A percentile compares a stretch with the other conserved stretches of the same genome.
phyloP scores from a whole-genome alignment of 306 rosid genomes.

The Fagus sylvatica region DNA sequence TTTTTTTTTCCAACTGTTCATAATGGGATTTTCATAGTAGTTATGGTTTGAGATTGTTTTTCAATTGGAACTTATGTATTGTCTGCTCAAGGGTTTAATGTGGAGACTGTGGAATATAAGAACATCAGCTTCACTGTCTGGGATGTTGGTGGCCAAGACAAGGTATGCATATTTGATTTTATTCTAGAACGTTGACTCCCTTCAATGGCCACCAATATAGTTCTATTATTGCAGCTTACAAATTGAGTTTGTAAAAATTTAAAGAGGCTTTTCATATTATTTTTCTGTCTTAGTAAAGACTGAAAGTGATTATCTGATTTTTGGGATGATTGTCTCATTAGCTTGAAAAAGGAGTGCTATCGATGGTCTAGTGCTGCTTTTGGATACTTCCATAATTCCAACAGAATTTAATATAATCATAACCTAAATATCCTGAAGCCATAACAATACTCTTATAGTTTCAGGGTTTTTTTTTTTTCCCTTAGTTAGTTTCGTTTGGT shows the following conservation, averaged over 20 bases:
- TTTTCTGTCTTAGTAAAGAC: neutral
- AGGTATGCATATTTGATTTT: slow-evolving; percentile 42
- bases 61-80: slow-evolving; percentile 15
- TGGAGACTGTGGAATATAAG: slow-evolving; percentile 92
- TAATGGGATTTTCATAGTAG: neutral
- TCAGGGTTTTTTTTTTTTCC: neutral
- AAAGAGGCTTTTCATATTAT: neutral
- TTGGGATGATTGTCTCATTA: neutral
- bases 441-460: neutral
- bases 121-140: slow-evolving; percentile 98
- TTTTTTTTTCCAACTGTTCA: neutral
- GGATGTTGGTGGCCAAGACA: slow-evolving; percentile 99
- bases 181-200: no score
- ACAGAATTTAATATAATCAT: neutral
- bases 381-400: neutral
- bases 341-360: neutral
- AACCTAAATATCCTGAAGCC: neutral
- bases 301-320: neutral
- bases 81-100: slow-evolving; percentile 68
- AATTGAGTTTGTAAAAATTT: no score
- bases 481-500: neutral
- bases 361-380: no score
- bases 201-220: no score
- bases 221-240: no score
- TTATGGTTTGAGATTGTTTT: neutral